Percentiles rank a stretch among this genome's conserved stretches.
Conservation (phyloP, 2,329 filamentous ascomycete species). For the Bipolaris gigantea region DNA sequence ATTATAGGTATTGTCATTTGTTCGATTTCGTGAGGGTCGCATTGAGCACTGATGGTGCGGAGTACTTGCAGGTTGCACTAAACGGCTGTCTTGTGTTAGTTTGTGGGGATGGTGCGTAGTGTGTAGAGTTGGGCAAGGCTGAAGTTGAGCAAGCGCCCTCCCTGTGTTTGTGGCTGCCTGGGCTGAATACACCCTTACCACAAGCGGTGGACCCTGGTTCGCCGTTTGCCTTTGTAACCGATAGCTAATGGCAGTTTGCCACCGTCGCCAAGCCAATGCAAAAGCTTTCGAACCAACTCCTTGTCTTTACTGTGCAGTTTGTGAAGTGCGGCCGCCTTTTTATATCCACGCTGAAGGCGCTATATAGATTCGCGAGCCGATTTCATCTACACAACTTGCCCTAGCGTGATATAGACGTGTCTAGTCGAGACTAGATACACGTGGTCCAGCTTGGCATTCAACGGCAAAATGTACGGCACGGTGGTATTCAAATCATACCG, state of each 20-base stretch:
- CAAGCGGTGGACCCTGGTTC: background rate
- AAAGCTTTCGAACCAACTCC: background rate
- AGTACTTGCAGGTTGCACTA: background rate
- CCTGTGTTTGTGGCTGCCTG: background rate
- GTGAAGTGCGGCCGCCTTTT: background rate
- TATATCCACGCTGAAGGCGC: background rate
- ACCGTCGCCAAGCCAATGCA: background rate
- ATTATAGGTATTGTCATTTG: constrained; percentile 2
- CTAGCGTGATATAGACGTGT: background rate
- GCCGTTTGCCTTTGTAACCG: background rate
- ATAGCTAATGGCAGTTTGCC: background rate
- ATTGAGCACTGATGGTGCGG: background rate
- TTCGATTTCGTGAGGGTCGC: background rate
- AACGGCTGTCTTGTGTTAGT: background rate
- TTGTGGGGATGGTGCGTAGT: background rate
- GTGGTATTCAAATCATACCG: too few relatives aligned
- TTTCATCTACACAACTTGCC: background rate
- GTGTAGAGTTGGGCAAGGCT: background rate
- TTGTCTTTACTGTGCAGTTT: background rate
- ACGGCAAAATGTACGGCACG: too few relatives aligned
- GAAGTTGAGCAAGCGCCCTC: background rate
- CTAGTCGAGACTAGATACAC: background rate
- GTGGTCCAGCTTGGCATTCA: too few relatives aligned
- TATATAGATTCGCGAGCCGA: background rate
- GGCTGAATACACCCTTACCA: constrained; percentile 4